Evolutionary conservation across 768 basidiomycete genomes (phyloP).

Genomic region (Trametopsis cervina): DNA sequence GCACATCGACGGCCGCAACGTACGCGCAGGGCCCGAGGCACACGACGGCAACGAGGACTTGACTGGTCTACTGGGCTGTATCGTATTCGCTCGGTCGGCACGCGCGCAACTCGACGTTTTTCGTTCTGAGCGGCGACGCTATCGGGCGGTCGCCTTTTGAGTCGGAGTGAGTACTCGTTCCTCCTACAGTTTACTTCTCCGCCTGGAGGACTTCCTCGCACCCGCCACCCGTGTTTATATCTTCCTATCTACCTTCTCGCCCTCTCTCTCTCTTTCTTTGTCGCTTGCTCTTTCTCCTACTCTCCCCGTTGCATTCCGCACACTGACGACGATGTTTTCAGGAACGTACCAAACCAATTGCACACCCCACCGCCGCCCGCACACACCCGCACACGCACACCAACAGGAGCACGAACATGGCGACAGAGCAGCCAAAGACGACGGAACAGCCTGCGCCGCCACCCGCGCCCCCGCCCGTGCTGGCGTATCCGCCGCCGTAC

Average conservation of each 20-base stretch:
- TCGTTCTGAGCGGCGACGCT: constrained; percentile 26
- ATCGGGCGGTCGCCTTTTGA: constrained; percentile 24
- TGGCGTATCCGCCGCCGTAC: constrained; percentile 20
- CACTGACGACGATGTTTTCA: constrained; percentile 13
- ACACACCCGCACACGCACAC: neutral
- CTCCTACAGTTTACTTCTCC: constrained; percentile 20
- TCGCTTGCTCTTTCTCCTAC: neutral
- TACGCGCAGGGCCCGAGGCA: neutral
- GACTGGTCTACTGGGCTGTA: constrained; percentile 4
- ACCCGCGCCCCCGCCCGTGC: constrained; percentile 3
- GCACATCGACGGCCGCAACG: neutral
- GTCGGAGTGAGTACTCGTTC: constrained; percentile 24
- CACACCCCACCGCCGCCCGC: neutral
- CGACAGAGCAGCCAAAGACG: constrained; percentile 16
- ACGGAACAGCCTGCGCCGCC: constrained; percentile 10
- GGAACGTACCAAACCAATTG: constrained; percentile 1
- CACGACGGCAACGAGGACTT: neutral
- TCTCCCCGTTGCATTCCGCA: no score
- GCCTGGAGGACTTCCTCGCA: no score
- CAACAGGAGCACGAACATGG: constrained; percentile 10
- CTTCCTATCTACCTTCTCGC: no score
- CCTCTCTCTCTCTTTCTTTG: neutral
- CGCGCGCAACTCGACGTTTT: constrained; percentile 1
- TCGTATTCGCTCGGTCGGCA: no score
- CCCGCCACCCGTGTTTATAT: no score